A percentile compares a stretch with the other conserved stretches of the same genome.
Conservation (phyloP, 257 asterid species). For the Eustoma russellianum region DNA sequence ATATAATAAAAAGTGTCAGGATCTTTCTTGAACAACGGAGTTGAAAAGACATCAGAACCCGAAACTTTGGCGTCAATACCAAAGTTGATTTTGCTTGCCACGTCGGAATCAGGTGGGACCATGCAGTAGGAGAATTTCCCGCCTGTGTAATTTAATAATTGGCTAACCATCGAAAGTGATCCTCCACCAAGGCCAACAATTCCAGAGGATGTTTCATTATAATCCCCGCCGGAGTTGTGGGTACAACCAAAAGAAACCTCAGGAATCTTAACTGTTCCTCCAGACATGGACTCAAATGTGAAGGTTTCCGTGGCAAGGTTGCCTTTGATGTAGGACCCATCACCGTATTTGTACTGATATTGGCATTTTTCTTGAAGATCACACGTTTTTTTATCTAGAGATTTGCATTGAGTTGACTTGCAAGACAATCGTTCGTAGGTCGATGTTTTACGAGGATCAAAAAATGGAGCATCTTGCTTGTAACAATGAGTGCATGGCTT, state of each 20-base stretch:
- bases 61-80: constrained; percentile 28
- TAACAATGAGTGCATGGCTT: constrained; percentile 10
- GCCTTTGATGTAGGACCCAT: constrained; percentile 26
- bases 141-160: constrained; percentile 21
- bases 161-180: constrained; percentile 33
- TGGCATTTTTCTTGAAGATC: constrained; percentile 12
- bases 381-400: not conserved
- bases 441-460: constrained; percentile 14
- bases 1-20: constrained; percentile 21
- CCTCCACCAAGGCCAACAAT: constrained; percentile 58
- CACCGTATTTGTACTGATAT: constrained; percentile 26
- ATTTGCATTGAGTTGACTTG: not conserved
- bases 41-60: constrained; percentile 28
- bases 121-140: constrained; percentile 62
- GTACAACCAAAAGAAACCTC: constrained; percentile 48
- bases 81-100: constrained; percentile 36
- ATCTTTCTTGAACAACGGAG: constrained; percentile 23
- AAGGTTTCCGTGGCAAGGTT: constrained; percentile 42
- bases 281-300: constrained; percentile 15
- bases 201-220: constrained; percentile 29
- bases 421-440: constrained; percentile 10
- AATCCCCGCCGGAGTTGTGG: constrained; percentile 16
- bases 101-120: constrained; percentile 15
- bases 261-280: constrained; percentile 15
- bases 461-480: constrained; percentile 3